Conservation (phyloP, 768 basidiomycete genomes). For the Leccinum longicurvipes region DNA sequence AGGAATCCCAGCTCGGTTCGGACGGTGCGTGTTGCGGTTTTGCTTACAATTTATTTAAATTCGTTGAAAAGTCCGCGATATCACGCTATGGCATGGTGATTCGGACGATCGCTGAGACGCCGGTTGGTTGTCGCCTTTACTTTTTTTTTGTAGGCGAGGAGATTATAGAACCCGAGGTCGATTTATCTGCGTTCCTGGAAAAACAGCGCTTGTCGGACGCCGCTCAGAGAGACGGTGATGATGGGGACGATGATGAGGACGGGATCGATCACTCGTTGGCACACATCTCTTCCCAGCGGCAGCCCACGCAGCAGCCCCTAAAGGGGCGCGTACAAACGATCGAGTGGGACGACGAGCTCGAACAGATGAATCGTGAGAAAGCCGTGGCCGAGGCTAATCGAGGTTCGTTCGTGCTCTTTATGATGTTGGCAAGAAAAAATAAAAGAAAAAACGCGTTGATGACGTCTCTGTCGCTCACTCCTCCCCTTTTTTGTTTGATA, state of each 20-base stretch:
- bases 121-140: background rate
- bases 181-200: slow-evolving; percentile 64
- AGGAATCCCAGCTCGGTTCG: slow-evolving; percentile 63
- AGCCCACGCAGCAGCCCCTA: slow-evolving; percentile 30
- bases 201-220: slow-evolving; percentile 51
- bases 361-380: slow-evolving; percentile 67
- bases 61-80: background rate
- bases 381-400: slow-evolving; percentile 69
- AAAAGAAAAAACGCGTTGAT: background rate
- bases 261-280: slow-evolving; percentile 56
- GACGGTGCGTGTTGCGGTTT: slow-evolving; percentile 47
- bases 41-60: background rate
- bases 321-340: slow-evolving; percentile 67
- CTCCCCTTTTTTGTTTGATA: slow-evolving; percentile 18
- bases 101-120: background rate
- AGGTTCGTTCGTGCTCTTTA: slow-evolving; percentile 41
- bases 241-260: slow-evolving; percentile 43
- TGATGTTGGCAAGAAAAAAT: background rate
- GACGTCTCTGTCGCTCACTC: background rate
- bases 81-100: background rate
- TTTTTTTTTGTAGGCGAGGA: slow-evolving; percentile 50
- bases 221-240: slow-evolving; percentile 3
- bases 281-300: slow-evolving; percentile 41
- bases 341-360: slow-evolving; percentile 66
- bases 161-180: slow-evolving; percentile 66